These are phyloP conservation scores for Calonectria henricotiae DNA, from an alignment of 2,329 filamentous ascomycete genomes.

Conservation along the genomic window DNA sequence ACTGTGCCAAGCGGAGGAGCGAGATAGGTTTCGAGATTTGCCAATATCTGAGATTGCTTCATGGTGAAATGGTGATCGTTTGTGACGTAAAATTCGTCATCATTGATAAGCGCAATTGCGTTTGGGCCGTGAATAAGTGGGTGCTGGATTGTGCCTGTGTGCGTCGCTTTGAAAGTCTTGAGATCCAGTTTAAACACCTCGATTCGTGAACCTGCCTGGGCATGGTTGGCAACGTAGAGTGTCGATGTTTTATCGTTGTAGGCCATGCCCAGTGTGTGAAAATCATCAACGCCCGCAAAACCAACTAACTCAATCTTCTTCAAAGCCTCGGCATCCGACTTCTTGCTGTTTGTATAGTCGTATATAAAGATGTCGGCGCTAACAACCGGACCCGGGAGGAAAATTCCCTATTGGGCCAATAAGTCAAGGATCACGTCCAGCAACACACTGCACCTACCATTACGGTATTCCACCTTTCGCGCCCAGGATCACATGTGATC, in stretches of 20 bases:
- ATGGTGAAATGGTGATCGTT: conserved; percentile 18
- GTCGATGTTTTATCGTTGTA: conserved; percentile 14
- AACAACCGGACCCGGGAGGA: neutral
- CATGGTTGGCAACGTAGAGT: neutral
- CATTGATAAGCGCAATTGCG: neutral
- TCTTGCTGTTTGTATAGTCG: conserved; percentile 1
- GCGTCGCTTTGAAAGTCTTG: neutral
- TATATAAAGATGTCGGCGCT: conserved; percentile 3
- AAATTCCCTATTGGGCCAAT: neutral
- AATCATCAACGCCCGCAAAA: neutral
- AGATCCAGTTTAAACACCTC: conserved; percentile 12
- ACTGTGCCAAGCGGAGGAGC: conserved; percentile 9
- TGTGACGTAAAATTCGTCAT: conserved; percentile 8
- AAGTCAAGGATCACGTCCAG: neutral
- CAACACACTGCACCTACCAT: neutral
- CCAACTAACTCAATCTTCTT: conserved; percentile 9
- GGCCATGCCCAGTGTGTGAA: conserved; percentile 9
- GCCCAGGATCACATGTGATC: neutral
- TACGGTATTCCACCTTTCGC: conserved; percentile 8
- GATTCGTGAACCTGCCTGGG: neutral
- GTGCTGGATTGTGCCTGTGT: neutral
- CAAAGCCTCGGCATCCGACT: neutral
- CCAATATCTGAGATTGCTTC: neutral
- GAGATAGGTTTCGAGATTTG: conserved; percentile 18
- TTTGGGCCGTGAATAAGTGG: conserved; percentile 12